These are phyloP conservation scores for Leccinum imitatum DNA, from an alignment of 768 basidiomycete genomes.

Conservation along the genomic window DNA sequence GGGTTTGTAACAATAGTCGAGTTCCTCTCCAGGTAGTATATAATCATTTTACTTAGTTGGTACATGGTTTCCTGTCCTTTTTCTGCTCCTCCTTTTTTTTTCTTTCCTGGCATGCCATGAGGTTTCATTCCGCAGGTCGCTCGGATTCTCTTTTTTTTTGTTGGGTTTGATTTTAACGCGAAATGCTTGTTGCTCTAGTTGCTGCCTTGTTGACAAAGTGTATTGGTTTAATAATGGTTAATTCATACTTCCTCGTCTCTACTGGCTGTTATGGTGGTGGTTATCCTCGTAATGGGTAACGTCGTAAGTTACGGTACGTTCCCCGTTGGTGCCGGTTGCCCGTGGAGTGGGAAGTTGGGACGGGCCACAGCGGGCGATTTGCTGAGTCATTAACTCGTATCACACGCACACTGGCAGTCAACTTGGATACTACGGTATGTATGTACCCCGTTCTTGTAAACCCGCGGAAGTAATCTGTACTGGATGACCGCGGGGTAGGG, in stretches of 20 bases:
- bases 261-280: neutral
- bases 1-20: slow-evolving; percentile 32
- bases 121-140: neutral
- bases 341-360: neutral
- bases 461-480: neutral
- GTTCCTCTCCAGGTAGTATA: slow-evolving; percentile 23
- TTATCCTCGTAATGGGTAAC: neutral
- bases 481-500: neutral
- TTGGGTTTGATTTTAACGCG: slow-evolving; percentile 5
- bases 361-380: no score
- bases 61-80: slow-evolving; percentile 5
- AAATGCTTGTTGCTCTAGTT: slow-evolving; percentile 1
- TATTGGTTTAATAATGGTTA: neutral
- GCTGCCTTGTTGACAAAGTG: neutral
- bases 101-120: slow-evolving; percentile 2
- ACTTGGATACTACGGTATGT: no score
- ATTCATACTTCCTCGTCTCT: neutral
- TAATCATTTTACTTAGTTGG: slow-evolving; percentile 23
- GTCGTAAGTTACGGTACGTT: neutral
- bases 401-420: no score
- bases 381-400: no score
- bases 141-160: neutral
- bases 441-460: neutral
- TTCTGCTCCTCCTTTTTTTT: neutral
- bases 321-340: neutral